Conservation (phyloP, 805 yeast genomes). For the Vanderwaltozyma tropicalis region DNA sequence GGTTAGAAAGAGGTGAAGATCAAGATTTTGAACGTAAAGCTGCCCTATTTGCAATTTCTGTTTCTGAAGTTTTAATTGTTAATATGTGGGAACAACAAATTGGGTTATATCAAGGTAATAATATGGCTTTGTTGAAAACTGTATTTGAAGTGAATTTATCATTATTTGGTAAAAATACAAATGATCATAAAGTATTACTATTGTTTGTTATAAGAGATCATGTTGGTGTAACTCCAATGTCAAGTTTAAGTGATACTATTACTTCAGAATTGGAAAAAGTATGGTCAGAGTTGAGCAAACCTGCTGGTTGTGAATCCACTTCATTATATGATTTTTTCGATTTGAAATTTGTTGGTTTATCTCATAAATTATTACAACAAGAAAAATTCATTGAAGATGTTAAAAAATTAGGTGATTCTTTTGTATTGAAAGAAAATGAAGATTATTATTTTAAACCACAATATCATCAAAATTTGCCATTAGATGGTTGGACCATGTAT, state of each 20-base stretch:
- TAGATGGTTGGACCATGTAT: slow-evolving; percentile 93
- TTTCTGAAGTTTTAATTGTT: slow-evolving; percentile 80
- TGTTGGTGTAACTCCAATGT: slow-evolving; percentile 75
- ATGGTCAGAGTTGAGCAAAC: slow-evolving; percentile 74
- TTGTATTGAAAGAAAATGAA: slow-evolving; percentile 29
- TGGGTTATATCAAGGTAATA: slow-evolving; percentile 95
- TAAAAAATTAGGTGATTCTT: slow-evolving; percentile 49
- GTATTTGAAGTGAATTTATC: slow-evolving; percentile 92
- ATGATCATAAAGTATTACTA: slow-evolving; percentile 50
- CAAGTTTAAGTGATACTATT: slow-evolving; percentile 57
- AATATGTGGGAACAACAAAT: slow-evolving; percentile 97
- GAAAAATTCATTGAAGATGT: slow-evolving; percentile 59
- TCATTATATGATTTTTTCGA: slow-evolving; percentile 72
- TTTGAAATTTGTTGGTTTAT: slow-evolving; percentile 65
- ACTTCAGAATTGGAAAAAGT: slow-evolving; percentile 60
- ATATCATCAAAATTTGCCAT: slow-evolving; percentile 67
- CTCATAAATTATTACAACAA: slow-evolving; percentile 77
- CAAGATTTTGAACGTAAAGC: slow-evolving; percentile 97
- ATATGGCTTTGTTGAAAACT: slow-evolving; percentile 88
- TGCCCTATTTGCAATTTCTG: slow-evolving; percentile 86
- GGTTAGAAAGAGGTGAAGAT: slow-evolving; percentile 95
- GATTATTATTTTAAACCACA: slow-evolving; percentile 45
- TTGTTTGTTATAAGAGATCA: slow-evolving; percentile 90
- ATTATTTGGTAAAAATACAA: slow-evolving; percentile 57
- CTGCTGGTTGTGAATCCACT: slow-evolving; percentile 42